phyloP scores from a whole-genome alignment of 1,284 basidiomycete species.

The Phellinidium pouzarii region DNA sequence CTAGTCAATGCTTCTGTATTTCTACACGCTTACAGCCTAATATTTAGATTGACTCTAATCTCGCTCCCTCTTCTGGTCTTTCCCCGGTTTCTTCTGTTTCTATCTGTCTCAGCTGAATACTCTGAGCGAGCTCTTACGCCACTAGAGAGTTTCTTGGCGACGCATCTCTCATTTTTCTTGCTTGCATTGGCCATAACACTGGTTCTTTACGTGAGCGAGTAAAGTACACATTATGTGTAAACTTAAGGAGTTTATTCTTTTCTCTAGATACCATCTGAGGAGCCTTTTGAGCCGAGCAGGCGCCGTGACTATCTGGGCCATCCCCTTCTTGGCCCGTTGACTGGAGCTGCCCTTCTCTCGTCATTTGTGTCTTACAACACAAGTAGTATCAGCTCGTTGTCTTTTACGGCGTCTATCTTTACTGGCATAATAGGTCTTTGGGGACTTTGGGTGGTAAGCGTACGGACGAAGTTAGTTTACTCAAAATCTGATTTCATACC shows the following conservation, averaged over 20 bases:
- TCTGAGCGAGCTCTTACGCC: slow-evolving; percentile 23
- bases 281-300: slow-evolving; percentile 4
- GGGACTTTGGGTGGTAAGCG: slow-evolving; percentile 66
- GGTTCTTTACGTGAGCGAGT: slow-evolving; percentile 23
- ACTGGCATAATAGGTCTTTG: slow-evolving; percentile 49
- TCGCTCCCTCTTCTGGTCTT: slow-evolving; percentile 18
- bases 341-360: slow-evolving; percentile 43
- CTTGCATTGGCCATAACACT: slow-evolving; percentile 22
- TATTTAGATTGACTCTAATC: slow-evolving; percentile 14
- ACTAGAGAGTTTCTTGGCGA: slow-evolving; percentile 25
- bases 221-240: not conserved
- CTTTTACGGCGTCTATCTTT: slow-evolving; percentile 43
- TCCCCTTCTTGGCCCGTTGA: slow-evolving; percentile 57
- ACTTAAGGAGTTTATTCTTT: not conserved
- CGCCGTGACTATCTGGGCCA: slow-evolving; percentile 32
- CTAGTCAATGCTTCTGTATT: not conserved
- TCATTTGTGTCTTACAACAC: slow-evolving; percentile 65
- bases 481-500: not conserved
- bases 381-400: slow-evolving; percentile 47
- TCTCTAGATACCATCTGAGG: slow-evolving; percentile 18
- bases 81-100: slow-evolving; percentile 21
- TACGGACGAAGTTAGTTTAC: not conserved
- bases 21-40: not conserved
- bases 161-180: slow-evolving; percentile 25
- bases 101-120: slow-evolving; percentile 16